Conservation (phyloP, 352 stramenopile species). For the Phytophthora brassicae region DNA sequence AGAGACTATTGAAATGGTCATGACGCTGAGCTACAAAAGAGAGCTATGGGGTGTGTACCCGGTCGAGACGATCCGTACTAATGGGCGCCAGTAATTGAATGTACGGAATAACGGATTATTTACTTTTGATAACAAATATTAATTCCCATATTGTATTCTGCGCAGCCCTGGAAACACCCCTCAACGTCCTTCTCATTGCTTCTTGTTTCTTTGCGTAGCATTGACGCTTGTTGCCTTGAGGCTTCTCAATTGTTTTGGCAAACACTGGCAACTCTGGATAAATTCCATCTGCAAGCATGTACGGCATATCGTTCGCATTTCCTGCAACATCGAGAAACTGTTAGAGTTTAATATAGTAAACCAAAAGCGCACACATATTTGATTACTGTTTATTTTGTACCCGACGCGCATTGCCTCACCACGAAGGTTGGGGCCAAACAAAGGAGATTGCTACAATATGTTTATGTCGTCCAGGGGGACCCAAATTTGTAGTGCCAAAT, state of each 20-base stretch:
- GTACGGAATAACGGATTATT: no score
- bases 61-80: no score
- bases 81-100: no score
- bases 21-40: no score
- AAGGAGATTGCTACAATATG: slow-evolving; percentile 15
- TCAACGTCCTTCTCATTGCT: slow-evolving; percentile 14
- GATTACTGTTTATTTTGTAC: background rate
- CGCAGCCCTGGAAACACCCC: no score
- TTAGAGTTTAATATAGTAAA: no score
- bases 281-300: slow-evolving; percentile 16
- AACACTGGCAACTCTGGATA: slow-evolving; percentile 15
- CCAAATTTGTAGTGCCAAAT: slow-evolving; percentile 29
- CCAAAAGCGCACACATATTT: background rate
- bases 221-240: slow-evolving; percentile 1
- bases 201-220: slow-evolving; percentile 8
- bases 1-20: no score
- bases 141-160: no score
- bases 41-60: no score
- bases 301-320: slow-evolving; percentile 7
- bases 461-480: slow-evolving; percentile 19
- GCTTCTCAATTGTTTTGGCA: slow-evolving; percentile 15
- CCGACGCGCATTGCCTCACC: background rate
- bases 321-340: no score
- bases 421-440: slow-evolving; percentile 9
- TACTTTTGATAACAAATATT: no score